These are phyloP conservation scores for Rosa chinensis DNA, from an alignment of 306 rosid genomes.

Conservation along the genomic window DNA sequence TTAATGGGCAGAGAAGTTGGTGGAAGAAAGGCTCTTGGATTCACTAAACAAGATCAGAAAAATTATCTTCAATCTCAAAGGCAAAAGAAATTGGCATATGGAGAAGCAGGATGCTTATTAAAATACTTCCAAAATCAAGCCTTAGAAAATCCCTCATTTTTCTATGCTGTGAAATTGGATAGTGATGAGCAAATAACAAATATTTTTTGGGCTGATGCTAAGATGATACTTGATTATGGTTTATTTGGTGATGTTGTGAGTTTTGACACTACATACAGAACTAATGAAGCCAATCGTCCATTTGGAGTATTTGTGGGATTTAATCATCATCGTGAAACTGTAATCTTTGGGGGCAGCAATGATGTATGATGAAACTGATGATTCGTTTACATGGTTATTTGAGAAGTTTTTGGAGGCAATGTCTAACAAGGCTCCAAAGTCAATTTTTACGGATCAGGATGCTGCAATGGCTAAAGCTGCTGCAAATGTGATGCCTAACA, in stretches of 20 bases:
- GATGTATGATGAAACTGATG: not conserved
- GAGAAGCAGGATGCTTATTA: not conserved
- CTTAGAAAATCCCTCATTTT: not conserved
- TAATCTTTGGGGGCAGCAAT: not conserved
- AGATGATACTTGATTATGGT: not conserved
- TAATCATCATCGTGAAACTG: not conserved
- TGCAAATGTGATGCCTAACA: not conserved
- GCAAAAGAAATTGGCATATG: not conserved
- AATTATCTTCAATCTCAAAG: not conserved
- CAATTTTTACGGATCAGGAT: not conserved
- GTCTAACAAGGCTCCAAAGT: not conserved
- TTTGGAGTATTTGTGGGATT: not conserved
- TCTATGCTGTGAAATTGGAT: not conserved
- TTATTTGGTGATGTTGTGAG: slow-evolving; percentile 1
- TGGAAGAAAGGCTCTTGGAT: not conserved
- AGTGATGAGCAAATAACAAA: not conserved
- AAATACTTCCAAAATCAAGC: not conserved
- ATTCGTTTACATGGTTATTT: not conserved
- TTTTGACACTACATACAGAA: not conserved
- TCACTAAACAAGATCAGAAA: not conserved
- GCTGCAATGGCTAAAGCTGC: not conserved
- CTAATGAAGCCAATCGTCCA: not conserved
- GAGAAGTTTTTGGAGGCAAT: not conserved
- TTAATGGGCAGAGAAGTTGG: not conserved
- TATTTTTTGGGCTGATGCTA: not conserved